Conservation (phyloP, 2,329 filamentous ascomycete species). For the Drechslera avenae region DNA sequence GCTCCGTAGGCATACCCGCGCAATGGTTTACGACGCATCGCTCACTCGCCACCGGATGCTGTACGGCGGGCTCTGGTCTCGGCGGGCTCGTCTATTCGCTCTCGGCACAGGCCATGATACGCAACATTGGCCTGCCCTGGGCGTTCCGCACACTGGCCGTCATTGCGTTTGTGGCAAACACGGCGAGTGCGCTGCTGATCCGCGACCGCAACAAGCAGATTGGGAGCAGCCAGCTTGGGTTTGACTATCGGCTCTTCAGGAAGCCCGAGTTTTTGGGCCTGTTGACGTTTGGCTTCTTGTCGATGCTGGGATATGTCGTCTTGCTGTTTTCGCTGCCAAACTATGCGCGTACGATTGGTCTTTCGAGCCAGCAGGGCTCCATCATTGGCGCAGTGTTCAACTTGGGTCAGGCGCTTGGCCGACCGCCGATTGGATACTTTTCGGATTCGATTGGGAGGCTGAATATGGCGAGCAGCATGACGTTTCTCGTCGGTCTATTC, state of each 20-base stretch:
- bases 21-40: slow-evolving; percentile 76
- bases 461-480: slow-evolving; percentile 71
- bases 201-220: slow-evolving; percentile 74
- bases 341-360: slow-evolving; percentile 71
- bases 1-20: slow-evolving; percentile 68
- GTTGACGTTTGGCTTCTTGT: slow-evolving; percentile 71
- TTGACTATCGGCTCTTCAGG: slow-evolving; percentile 67
- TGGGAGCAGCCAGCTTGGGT: slow-evolving; percentile 64
- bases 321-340: slow-evolving; percentile 78
- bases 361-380: slow-evolving; percentile 69
- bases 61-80: slow-evolving; percentile 72
- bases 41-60: slow-evolving; percentile 71
- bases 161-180: slow-evolving; percentile 67
- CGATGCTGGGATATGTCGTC: slow-evolving; percentile 74
- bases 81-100: slow-evolving; percentile 75
- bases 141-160: slow-evolving; percentile 70
- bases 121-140: slow-evolving; percentile 67
- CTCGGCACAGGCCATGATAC: slow-evolving; percentile 70
- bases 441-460: slow-evolving; percentile 73
- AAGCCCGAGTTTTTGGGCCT: slow-evolving; percentile 67
- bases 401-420: slow-evolving; percentile 67
- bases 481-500: slow-evolving; percentile 67
- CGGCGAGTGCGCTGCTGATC: slow-evolving; percentile 65
- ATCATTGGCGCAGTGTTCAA: slow-evolving; percentile 77
- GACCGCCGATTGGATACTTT: slow-evolving; percentile 73